Evolutionary conservation across 176 grass and related monocot species (phyloP).

Genomic region (Musa itinerans): DNA sequence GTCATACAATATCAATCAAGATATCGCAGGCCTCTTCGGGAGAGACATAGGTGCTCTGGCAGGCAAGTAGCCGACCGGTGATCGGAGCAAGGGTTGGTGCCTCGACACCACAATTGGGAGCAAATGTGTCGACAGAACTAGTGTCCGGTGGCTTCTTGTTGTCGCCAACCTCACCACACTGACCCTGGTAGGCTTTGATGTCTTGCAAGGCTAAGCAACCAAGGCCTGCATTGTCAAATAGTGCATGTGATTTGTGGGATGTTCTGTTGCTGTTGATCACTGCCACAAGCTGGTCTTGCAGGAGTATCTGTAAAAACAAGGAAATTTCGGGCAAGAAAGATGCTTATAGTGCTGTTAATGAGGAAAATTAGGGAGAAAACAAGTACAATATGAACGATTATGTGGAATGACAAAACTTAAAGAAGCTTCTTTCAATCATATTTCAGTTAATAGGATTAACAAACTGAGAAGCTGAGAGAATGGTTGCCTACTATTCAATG

Average conservation of each 20-base stretch:
- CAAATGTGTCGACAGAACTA: constrained; percentile 58
- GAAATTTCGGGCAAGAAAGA: not conserved
- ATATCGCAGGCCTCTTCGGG: constrained; percentile 53
- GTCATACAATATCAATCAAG: constrained; percentile 47
- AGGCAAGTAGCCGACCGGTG: constrained; percentile 59
- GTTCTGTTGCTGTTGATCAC: constrained; percentile 76
- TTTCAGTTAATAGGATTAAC: too few species aligned
- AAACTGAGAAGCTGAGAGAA: too few species aligned
- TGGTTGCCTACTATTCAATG: too few species aligned
- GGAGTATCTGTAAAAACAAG: constrained; percentile 48
- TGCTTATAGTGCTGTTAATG: too few species aligned
- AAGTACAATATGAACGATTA: too few species aligned
- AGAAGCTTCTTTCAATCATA: too few species aligned
- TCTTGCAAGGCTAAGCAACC: constrained; percentile 88
- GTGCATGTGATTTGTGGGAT: constrained; percentile 47
- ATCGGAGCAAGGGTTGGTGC: constrained; percentile 52
- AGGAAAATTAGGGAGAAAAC: too few species aligned
- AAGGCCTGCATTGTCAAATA: constrained; percentile 60
- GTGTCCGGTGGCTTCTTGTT: constrained; percentile 64
- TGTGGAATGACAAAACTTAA: too few species aligned
- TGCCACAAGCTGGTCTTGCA: constrained; percentile 56
- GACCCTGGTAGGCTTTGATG: constrained; percentile 78
- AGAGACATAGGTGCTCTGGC: constrained; percentile 47
- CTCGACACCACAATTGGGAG: constrained; percentile 65
- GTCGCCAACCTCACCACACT: constrained; percentile 45